Base-by-base conservation (phyloP, 306 rosid species). In the Sicyos edulis region DNA sequence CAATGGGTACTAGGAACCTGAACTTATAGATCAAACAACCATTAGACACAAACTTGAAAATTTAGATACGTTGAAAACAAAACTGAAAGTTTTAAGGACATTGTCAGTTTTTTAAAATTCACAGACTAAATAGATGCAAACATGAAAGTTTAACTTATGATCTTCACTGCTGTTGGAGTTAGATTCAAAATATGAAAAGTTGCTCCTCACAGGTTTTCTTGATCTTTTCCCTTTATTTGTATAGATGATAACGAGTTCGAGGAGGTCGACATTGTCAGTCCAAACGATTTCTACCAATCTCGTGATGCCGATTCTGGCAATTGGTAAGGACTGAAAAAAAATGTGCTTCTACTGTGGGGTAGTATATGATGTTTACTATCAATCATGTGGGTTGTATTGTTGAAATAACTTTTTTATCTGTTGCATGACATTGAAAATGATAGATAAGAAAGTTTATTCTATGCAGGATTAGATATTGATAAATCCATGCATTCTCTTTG, bases 241-340 rank as follows among this genome's bases (percentile, higher is more conserved):
- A 50, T 86, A 90, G 96, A 90, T 85, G 96, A 80, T 60, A 85
- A 87, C 22, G 96, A 84, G 80, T 92, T 90, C 75, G 98, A 92
- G 86, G 96, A 85, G 80, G 82, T 88, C 54, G 72, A 79, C 83
- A 90, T 88, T 40, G 86, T 79, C 19, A 87, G 78, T 56, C 90
- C 96, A 14, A 76, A 79, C 32, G 96, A 90, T 79, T 88, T 88
- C 88, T 85, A 74, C 82, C 90, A 71, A 70, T 61, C 92, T 4
- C 86, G 88, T 44, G 96, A 92, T 70, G 84, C 71, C n/a, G 97
- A 92, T 53, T 85, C 83, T 42, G 79, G 81, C 84, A 86, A 52
- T 80, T 84, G 96, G 92, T 66, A 85, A 88, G 37, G 37, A 32
- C 37, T 32, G 37, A 22, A 63, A 37, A n/a, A 22, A 63, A 37